Evolutionary conservation across 2,329 filamentous ascomycete genomes (phyloP).

Genomic region (Fusarium tupiense): DNA sequence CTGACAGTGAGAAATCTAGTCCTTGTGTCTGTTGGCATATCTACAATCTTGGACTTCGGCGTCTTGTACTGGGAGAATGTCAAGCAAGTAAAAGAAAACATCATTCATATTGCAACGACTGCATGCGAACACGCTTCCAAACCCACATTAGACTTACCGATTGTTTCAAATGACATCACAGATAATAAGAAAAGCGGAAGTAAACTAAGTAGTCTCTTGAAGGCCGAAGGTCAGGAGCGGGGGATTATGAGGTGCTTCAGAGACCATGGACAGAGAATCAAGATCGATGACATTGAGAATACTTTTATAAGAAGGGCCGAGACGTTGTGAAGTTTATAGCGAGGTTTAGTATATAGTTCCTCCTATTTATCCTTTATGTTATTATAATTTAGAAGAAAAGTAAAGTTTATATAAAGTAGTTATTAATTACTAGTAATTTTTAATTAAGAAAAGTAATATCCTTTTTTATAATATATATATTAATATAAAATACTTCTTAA

Average conservation of each 20-base stretch:
- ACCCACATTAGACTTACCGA: fast-evolving
- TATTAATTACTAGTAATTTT: too few relatives aligned
- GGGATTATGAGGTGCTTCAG: neutral
- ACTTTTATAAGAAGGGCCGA: too few relatives aligned
- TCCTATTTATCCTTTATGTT: too few relatives aligned
- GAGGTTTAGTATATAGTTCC: too few relatives aligned
- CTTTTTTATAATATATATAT: too few relatives aligned
- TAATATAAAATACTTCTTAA: too few relatives aligned
- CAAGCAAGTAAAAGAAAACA: neutral
- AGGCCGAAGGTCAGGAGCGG: neutral
- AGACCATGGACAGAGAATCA: neutral
- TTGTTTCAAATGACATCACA: fast-evolving
- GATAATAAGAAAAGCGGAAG: neutral
- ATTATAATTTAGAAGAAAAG: too few relatives aligned
- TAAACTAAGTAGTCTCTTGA: too few relatives aligned
- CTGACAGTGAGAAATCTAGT: neutral
- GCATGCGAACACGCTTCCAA: neutral
- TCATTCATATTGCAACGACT: fast-evolving
- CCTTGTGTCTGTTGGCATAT: neutral
- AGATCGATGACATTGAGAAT: neutral
- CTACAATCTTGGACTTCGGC: neutral
- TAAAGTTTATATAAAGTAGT: too few relatives aligned
- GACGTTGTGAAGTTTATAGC: too few relatives aligned
- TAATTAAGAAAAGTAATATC: too few relatives aligned
- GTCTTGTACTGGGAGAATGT: neutral